These are phyloP conservation scores for Colletotrichum sp. DNA, from an alignment of 2,329 filamentous ascomycete species.

Conservation along the genomic window DNA sequence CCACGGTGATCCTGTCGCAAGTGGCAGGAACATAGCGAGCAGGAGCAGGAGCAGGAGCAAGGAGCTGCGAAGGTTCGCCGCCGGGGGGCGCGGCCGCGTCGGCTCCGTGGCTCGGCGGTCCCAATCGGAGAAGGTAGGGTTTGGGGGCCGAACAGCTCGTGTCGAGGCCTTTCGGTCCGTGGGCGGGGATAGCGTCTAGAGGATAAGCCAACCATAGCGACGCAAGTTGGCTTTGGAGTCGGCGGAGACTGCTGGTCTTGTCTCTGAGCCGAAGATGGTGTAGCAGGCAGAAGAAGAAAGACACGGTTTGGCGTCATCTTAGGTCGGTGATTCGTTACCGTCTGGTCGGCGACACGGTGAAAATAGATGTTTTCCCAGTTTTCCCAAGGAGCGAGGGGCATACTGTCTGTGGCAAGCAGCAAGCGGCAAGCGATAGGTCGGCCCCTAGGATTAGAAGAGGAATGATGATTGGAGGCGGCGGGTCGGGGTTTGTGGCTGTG, in stretches of 20 bases:
- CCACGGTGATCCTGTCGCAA: neutral
- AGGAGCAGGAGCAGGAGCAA: neutral
- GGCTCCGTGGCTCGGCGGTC: conserved; percentile 11
- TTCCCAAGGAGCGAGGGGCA: neutral
- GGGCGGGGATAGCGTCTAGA: neutral
- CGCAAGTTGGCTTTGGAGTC: neutral
- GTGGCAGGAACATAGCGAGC: neutral
- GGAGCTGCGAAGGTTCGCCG: neutral
- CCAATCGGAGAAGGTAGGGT: neutral
- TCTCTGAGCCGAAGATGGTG: neutral
- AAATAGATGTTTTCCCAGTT: neutral
- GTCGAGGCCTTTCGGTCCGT: neutral
- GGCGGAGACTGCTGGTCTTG: neutral
- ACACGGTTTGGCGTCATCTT: neutral
- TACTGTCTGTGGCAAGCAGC: neutral
- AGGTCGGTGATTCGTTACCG: conserved; percentile 37
- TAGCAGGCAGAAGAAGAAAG: neutral
- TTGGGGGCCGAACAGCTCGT: neutral
- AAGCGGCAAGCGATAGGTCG: neutral
- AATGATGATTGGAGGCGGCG: neutral
- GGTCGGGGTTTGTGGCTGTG: neutral
- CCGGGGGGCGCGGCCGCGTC: conserved; percentile 3
- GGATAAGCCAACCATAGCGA: neutral
- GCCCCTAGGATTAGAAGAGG: neutral
- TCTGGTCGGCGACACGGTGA: conserved; percentile 26